phyloP scores from a whole-genome alignment of 23 red algal species.

The Gracilaria caudata region DNA sequence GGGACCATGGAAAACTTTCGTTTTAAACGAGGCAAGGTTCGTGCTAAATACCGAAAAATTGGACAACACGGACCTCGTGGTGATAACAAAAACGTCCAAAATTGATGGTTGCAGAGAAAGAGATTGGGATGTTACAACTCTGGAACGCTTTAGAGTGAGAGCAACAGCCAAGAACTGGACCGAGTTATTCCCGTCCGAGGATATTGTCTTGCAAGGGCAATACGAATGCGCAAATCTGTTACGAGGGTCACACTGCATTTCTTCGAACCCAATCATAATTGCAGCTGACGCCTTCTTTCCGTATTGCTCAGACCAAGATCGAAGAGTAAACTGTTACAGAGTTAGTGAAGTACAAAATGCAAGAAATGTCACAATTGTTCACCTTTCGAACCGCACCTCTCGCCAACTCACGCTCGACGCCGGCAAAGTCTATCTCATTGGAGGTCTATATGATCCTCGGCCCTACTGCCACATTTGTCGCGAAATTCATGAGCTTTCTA shows the following conservation, averaged over 20 bases:
- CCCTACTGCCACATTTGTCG: background rate
- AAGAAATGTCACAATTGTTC: background rate
- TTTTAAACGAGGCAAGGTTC: too few species aligned
- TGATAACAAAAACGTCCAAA: too few species aligned
- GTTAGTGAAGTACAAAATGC: background rate
- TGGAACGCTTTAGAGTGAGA: too few species aligned
- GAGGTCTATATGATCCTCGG: background rate
- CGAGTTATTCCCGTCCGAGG: too few species aligned
- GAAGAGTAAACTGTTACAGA: background rate
- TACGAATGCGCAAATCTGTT: slow-evolving; percentile 12
- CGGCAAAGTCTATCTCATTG: background rate
- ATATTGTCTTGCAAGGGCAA: background rate
- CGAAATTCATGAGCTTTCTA: background rate
- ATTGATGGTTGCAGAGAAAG: too few species aligned
- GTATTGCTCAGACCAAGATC: background rate
- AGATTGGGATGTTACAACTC: too few species aligned
- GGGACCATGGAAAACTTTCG: too few species aligned
- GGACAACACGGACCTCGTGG: too few species aligned
- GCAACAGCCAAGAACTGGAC: too few species aligned
- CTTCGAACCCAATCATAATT: slow-evolving; percentile 2
- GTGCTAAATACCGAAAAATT: too few species aligned
- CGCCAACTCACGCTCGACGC: background rate
- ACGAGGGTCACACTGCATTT: background rate
- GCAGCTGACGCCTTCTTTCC: slow-evolving; percentile 1
- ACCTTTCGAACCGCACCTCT: background rate